phyloP scores from a whole-genome alignment of 1,284 basidiomycete genomes.

The Naganishia albida region DNA sequence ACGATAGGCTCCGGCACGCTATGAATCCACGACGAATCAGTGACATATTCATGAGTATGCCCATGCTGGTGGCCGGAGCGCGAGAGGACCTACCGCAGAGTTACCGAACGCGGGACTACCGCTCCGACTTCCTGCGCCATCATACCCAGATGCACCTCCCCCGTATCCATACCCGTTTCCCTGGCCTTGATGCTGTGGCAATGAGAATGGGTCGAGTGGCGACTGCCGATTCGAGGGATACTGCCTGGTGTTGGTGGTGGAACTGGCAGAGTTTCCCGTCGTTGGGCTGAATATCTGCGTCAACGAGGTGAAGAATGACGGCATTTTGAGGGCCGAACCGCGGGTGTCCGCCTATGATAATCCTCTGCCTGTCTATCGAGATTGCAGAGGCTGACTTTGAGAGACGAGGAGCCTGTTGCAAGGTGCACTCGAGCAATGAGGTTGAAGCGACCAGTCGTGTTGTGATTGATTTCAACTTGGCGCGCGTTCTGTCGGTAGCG shows the following conservation, averaged over 20 bases:
- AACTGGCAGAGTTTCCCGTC: not conserved
- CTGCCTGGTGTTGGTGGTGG: constrained; percentile 1
- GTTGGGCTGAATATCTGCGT: constrained; percentile 27
- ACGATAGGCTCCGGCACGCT: constrained; percentile 13
- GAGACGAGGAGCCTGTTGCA: no score
- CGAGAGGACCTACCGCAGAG: not conserved
- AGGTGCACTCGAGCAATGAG: no score
- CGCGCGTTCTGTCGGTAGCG: constrained; percentile 13
- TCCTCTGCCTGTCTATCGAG: no score
- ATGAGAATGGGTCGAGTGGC: constrained; percentile 8
- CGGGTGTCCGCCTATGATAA: no score
- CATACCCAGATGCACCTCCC: not conserved
- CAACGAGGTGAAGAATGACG: constrained; percentile 19
- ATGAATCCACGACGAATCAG: not conserved
- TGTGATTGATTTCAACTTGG: constrained; percentile 16
- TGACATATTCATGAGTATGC: not conserved
- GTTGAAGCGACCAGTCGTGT: not conserved
- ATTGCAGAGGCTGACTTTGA: not conserved
- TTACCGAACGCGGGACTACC: constrained; percentile 20
- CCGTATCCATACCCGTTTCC: constrained; percentile 5
- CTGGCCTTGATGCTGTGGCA: constrained; percentile 17
- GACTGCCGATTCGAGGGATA: constrained; percentile 12
- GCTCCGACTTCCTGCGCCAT: constrained; percentile 17
- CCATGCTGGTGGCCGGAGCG: not conserved
- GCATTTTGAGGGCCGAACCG: constrained; percentile 11